A percentile compares a stretch with the other conserved stretches of the same genome.
phyloP scores from a whole-genome alignment of 2,329 filamentous ascomycete species.

The Tolypocladium capitatum region DNA sequence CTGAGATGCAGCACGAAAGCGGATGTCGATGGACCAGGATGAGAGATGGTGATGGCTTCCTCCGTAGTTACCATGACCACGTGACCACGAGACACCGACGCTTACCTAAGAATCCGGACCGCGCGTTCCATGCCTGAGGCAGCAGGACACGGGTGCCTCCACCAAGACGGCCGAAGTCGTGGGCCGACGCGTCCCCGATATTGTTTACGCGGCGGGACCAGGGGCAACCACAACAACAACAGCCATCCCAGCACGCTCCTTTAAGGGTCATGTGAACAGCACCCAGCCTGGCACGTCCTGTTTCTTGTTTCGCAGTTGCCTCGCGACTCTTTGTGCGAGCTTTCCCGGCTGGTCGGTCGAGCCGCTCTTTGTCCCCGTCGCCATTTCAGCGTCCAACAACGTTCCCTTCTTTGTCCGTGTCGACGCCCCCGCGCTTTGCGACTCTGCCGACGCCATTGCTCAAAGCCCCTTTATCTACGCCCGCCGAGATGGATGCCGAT shows the following conservation, averaged over 20 bases:
- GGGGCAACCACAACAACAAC: constrained; percentile 15
- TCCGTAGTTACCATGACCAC: neutral
- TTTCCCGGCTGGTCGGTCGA: constrained; percentile 7
- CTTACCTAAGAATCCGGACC: no score
- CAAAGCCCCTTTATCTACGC: neutral
- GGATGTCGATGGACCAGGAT: no score
- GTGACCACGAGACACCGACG: no score
- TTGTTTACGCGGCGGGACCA: constrained; percentile 15
- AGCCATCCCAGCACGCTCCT: constrained; percentile 6
- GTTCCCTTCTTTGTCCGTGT: constrained; percentile 6
- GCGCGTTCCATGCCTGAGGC: constrained; percentile 3
- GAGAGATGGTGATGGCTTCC: no score
- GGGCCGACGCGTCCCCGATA: neutral
- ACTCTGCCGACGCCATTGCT: neutral
- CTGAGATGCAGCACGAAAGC: no score
- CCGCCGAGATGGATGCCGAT: constrained; percentile 39
- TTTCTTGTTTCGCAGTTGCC: constrained; percentile 6
- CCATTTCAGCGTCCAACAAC: constrained; percentile 9
- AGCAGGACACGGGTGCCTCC: constrained; percentile 1
- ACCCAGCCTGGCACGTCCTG: constrained; percentile 8
- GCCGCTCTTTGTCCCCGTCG: constrained; percentile 6
- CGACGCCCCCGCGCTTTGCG: constrained; percentile 8
- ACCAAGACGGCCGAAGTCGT: neutral
- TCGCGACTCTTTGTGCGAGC: constrained; percentile 13
- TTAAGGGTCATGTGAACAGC: constrained; percentile 9